Base-by-base conservation (phyloP, 2,329 filamentous ascomycete species). In the Zelopaecilomyces penicillatus region DNA sequence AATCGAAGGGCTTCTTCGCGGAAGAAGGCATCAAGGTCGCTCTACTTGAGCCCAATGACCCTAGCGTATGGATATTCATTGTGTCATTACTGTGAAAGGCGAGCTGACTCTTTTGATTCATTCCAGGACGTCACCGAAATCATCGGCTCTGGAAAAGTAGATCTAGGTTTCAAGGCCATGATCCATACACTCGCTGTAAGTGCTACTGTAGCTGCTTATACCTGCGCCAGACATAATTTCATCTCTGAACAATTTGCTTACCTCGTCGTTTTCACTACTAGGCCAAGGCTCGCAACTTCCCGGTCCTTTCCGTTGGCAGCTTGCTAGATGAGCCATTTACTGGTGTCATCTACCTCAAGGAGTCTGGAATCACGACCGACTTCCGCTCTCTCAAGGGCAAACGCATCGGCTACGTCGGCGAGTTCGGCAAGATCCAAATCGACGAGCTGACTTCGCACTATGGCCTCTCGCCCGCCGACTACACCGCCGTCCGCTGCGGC, bases 401-500 rank as follows among this genome's bases (percentile, higher is more conserved):
- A 68, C 78, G 75, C 27, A 88, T 88, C 60, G 85, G 85, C 60
- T 88, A 88, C 54, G 84, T 88, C 45, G 84, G 84, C 55, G 85
- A 88, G 61, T 88, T 88, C 51, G 85, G 85, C 65, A 89, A 83
- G 76, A 87, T 88, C 61, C 84, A 88, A 67, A 87, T 89, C 53
- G 85, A 89, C 61, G 85, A 89, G 61, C 75, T 89, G 50, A 88
- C 84, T 40, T 80, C 80, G 38, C 78, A 88, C 73, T 87, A 87
- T 61, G 83, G 82, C 59, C 86, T 88, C 78, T 73, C 75, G 1
- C 78, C 83, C 0, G 65, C 70, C 5, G 83, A 88, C 67, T 88
- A 89, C 71, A 85, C 81, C 1, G 83, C 84, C 32, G 74, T 89
- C 6, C 82, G 85, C 46, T 88, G 84, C 60, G 85, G 85, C 50